Evolutionary conservation across 2,329 filamentous ascomycete genomes (phyloP).

Genomic region (Aureobasidium lini): DNA sequence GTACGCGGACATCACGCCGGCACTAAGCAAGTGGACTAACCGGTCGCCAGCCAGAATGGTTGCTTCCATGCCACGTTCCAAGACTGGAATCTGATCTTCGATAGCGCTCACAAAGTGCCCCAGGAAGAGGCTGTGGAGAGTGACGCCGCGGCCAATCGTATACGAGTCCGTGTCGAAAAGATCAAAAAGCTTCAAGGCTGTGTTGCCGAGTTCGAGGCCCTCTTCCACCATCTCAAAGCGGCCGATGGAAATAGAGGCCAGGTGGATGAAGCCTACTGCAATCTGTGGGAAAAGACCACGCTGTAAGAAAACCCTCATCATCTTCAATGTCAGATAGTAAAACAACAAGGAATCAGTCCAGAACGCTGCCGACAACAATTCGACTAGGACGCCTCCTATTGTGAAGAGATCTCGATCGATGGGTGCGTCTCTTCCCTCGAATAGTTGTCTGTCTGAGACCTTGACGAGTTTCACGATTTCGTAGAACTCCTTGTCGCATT

Average conservation of each 20-base stretch:
- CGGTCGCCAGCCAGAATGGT: constrained; percentile 62
- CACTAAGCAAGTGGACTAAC: constrained; percentile 62
- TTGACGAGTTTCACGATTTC: constrained; percentile 28
- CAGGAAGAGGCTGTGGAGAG: constrained; percentile 61
- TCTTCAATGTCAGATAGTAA: constrained; percentile 60
- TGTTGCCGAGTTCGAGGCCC: constrained; percentile 56
- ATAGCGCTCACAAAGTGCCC: constrained; percentile 63
- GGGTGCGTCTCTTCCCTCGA: constrained; percentile 36
- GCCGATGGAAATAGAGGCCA: constrained; percentile 59
- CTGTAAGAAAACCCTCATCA: constrained; percentile 59
- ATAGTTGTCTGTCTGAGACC: constrained; percentile 27
- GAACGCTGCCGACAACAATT: constrained; percentile 63
- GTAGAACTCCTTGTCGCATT: constrained; percentile 70
- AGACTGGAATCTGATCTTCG: constrained; percentile 47
- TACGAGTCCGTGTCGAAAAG: constrained; percentile 55
- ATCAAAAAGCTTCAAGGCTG: constrained; percentile 58
- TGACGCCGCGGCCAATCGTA: constrained; percentile 60
- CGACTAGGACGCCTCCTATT: constrained; percentile 61
- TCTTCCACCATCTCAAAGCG: constrained; percentile 65
- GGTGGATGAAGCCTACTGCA: constrained; percentile 58
- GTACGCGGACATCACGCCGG: constrained; percentile 59
- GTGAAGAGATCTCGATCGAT: constrained; percentile 50
- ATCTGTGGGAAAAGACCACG: constrained; percentile 62
- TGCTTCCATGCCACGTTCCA: constrained; percentile 60
- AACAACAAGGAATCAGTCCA: constrained; percentile 68